Percentiles rank a stretch among this genome's conserved stretches.
phyloP scores from a whole-genome alignment of 2,329 filamentous ascomycete species.

The Clonostachys byssicola region DNA sequence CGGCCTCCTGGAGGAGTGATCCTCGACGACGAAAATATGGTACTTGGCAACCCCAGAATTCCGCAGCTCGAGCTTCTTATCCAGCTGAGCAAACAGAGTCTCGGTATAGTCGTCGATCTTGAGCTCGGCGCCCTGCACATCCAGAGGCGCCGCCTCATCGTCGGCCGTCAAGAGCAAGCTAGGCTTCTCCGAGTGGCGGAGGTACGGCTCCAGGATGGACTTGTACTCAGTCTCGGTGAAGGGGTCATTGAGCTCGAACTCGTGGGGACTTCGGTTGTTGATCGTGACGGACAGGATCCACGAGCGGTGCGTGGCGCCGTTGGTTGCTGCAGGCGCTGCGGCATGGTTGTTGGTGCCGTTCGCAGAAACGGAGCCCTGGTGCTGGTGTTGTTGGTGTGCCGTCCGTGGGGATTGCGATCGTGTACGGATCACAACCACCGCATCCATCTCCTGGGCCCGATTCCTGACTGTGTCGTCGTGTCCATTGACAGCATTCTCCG shows the following conservation, averaged over 20 bases:
- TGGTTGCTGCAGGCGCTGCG: not conserved
- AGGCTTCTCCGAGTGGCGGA: constrained; percentile 13
- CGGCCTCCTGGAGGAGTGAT: constrained; percentile 8
- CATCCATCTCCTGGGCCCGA: constrained; percentile 4
- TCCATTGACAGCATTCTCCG: too few species aligned
- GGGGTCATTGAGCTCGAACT: constrained; percentile 12
- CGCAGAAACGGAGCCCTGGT: not conserved
- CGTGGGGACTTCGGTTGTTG: constrained; percentile 6
- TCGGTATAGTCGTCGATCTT: constrained; percentile 6
- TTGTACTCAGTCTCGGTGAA: constrained; percentile 15
- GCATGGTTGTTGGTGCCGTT: constrained; percentile 1
- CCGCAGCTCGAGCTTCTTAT: not conserved
- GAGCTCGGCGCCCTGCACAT: constrained; percentile 7
- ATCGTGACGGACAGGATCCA: constrained; percentile 14
- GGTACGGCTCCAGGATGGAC: constrained; percentile 15
- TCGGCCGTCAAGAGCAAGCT: constrained; percentile 9
- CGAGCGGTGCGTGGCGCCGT: constrained; percentile 5
- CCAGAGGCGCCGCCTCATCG: constrained; percentile 4
- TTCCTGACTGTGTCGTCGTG: too few species aligned
- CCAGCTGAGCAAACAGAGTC: not conserved
- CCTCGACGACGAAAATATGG: constrained; percentile 16
- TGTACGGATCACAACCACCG: constrained; percentile 2
- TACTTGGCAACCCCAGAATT: constrained; percentile 4
- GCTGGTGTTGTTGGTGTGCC: not conserved
- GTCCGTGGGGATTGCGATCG: constrained; percentile 2